Percentiles rank a stretch among this genome's conserved stretches.
Conservation (phyloP, 1,284 basidiomycete species). For the Ganoderma boninense region DNA sequence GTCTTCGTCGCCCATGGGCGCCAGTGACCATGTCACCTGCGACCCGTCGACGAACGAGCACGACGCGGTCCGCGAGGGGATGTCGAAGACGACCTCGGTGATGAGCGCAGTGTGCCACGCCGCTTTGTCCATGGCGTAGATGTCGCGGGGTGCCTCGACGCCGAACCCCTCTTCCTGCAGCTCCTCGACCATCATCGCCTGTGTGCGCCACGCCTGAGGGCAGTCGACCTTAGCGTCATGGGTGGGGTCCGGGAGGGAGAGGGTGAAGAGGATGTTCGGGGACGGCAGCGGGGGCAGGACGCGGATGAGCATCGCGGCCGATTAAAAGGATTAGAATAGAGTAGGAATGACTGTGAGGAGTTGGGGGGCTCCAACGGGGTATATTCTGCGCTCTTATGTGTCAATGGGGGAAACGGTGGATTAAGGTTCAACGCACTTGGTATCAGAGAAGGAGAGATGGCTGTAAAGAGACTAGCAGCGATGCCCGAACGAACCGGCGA, state of each 20-base stretch:
- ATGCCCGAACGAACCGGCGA: slow-evolving; percentile 20
- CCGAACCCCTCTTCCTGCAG: slow-evolving; percentile 27
- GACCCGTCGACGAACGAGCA: slow-evolving; percentile 67
- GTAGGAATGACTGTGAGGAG: slow-evolving; percentile 23
- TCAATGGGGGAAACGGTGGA: background rate
- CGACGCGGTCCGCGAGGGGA: slow-evolving; percentile 52
- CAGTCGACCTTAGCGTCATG: slow-evolving; percentile 47
- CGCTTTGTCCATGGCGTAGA: slow-evolving; percentile 73
- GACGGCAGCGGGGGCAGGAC: slow-evolving; percentile 63
- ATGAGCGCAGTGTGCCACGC: slow-evolving; percentile 64
- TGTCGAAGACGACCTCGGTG: slow-evolving; percentile 66
- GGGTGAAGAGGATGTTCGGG: slow-evolving; percentile 76
- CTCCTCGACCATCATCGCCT: slow-evolving; percentile 65
- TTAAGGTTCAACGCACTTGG: slow-evolving; percentile 20
- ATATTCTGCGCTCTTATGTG: slow-evolving; percentile 18
- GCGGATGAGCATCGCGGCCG: slow-evolving; percentile 68
- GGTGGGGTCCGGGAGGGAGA: slow-evolving; percentile 67
- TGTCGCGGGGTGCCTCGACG: slow-evolving; percentile 48
- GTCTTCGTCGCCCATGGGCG: slow-evolving; percentile 28
- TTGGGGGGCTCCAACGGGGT: slow-evolving; percentile 19
- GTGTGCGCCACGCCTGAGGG: slow-evolving; percentile 64
- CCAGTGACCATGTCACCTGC: slow-evolving; percentile 56
- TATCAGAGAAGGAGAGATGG: slow-evolving; percentile 14
- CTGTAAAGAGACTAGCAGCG: slow-evolving; percentile 19
- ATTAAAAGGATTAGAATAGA: slow-evolving; percentile 24